These are phyloP conservation scores for Xylaria sp. DNA, from an alignment of 2,329 filamentous ascomycete genomes.

Conservation along the genomic window DNA sequence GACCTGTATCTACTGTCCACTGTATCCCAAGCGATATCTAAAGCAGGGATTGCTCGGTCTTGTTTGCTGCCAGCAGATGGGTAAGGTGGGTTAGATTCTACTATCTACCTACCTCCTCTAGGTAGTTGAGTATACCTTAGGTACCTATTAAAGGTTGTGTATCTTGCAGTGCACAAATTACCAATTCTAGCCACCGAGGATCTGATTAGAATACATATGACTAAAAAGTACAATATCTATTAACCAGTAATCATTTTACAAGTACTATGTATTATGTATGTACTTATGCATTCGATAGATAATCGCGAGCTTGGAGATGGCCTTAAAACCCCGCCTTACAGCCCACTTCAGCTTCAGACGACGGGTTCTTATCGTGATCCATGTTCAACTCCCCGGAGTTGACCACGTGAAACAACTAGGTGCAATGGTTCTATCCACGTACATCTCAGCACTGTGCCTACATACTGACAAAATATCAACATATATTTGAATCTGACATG, in stretches of 20 bases:
- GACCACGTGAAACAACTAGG: background rate
- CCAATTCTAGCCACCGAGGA: background rate
- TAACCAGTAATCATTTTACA: background rate
- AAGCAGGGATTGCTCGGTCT: background rate
- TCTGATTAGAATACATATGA: background rate
- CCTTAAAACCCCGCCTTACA: constrained; percentile 7
- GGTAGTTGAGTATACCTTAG: background rate
- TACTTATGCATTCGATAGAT: background rate
- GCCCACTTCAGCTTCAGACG: background rate
- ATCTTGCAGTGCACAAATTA: background rate
- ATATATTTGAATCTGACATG: no score
- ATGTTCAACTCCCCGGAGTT: background rate
- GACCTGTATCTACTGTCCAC: background rate
- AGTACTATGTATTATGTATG: background rate
- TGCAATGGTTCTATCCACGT: background rate
- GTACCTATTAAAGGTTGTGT: background rate
- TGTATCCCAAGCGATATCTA: constrained; percentile 11
- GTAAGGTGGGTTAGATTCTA: background rate
- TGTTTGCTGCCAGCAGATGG: background rate
- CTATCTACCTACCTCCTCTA: background rate
- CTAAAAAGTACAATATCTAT: background rate
- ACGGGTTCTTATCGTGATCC: constrained; percentile 9
- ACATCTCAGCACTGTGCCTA: background rate
- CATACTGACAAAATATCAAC: background rate
- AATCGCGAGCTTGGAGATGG: background rate